Evolutionary conservation across 768 basidiomycete genomes (phyloP), one percentile per base, ranked within the genome.

Genomic region (Tricholoma hemisulphureum): DNA sequence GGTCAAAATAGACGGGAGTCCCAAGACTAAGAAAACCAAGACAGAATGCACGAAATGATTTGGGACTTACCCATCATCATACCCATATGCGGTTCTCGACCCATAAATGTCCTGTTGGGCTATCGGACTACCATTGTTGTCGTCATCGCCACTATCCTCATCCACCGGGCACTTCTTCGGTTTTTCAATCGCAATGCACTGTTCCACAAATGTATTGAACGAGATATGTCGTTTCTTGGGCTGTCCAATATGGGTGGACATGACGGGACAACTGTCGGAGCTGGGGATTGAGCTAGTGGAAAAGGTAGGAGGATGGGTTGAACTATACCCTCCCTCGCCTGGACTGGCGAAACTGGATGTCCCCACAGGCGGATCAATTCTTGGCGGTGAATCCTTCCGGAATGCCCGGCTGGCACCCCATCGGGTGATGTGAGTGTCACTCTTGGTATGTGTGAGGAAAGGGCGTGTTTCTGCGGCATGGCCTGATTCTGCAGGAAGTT

Each of bases 161-260:
- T 52, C 58, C 29, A 60, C 54, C 4, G 60, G 65, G 50, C 67
- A 73, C 55, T 73, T 74, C 63, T 80, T 77, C 1, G 90, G 91
- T 65, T 87, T 87, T 67, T 93, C 91, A 68, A 93, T 91, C 41
- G 91, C 88, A 58, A 99, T 96, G 68, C 86, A 94, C 70, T 98
- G 96, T 71, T 97, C 91, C 35, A 99, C 96, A 69, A 95, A 97
- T 0, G 95, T 96, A 72, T 98, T 98, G 82, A 98, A 98, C 64
- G 83, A 89, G 76, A 98, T 98, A 70, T 97, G 96, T 61, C 88
- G 88, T 77, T 88, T 91, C 78, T 86, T 87, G 58, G 67, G 61
- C 24, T 52, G 50, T 6, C 34, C 54, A 18, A 24, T 20, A 2
- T 39, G 51, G 24, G 53, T 7, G 24, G 59, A 16, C n/a, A 58